Evolutionary conservation across 2,329 filamentous ascomycete genomes (phyloP).

Genomic region (Chrysoporthe austroafricana): DNA sequence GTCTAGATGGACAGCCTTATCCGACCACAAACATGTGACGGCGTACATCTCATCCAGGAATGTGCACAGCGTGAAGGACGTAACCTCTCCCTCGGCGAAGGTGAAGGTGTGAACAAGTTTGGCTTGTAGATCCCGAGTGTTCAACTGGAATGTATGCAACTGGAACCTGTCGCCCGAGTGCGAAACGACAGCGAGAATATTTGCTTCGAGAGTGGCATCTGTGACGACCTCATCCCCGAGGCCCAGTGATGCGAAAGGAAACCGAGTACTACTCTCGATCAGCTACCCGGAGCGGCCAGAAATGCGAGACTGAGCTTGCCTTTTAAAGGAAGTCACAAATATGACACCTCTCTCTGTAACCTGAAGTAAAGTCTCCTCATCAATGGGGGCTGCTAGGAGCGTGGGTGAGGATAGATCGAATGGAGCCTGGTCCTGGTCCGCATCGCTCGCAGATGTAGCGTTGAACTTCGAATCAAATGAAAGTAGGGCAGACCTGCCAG

Average conservation of each 20-base stretch:
- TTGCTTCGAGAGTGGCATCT: conserved; percentile 47
- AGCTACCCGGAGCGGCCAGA: neutral
- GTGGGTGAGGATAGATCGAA: conserved; percentile 61
- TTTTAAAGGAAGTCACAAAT: conserved; percentile 41
- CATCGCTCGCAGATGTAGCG: conserved; percentile 36
- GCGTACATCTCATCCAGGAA: conserved; percentile 29
- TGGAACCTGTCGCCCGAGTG: conserved; percentile 42
- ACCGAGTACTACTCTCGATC: conserved; percentile 12
- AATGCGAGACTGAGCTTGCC: conserved; percentile 38
- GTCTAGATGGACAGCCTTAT: conserved; percentile 21
- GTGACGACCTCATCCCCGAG: conserved; percentile 39
- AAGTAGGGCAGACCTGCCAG: conserved; percentile 53
- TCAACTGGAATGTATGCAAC: conserved; percentile 45
- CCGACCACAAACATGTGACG: conserved; percentile 23
- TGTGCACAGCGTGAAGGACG: conserved; percentile 47
- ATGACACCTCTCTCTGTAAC: conserved; percentile 55
- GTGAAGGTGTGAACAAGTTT: neutral
- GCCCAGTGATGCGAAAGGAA: conserved; percentile 31
- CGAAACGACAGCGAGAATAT: conserved; percentile 48
- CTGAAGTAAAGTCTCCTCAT: conserved; percentile 51
- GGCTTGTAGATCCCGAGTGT: conserved; percentile 39
- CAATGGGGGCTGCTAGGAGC: conserved; percentile 47
- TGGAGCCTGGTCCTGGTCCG: conserved; percentile 44
- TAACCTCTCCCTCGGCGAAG: conserved; percentile 50
- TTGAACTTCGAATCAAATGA: conserved; percentile 54